Evolutionary conservation across 225 moss, liverwort and hornwort species (phyloP), one percentile per base, ranked within the genome.

Genomic region (Polytrichum formosum): DNA sequence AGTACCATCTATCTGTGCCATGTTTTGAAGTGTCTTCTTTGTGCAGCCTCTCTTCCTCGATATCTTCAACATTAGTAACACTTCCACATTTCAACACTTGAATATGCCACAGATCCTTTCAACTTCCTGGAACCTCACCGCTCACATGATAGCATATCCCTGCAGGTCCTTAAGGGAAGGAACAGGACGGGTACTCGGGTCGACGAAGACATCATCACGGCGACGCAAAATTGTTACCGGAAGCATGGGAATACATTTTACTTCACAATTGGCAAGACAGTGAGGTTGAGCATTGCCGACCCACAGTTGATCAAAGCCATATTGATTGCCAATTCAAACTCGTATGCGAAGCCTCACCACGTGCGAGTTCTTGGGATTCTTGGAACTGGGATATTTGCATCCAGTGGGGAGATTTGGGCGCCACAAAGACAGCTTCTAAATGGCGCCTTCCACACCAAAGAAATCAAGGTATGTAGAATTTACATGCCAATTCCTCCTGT

Each of bases 361-460:
- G 88, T 97, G 31, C 78, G 84, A 65, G 72, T 76, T 8, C 46
- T 94, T 46, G 88, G 77, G 35, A 75, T 97, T 56, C 82, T 97
- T 18, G 80, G 90, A 74, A 73, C 73, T 61, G 94, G 97, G 46
- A 59, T 97, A 18, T 87, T 97, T 64, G 74, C 86, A 6, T 87
- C 93, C 54, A 92, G 92, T 46, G 94, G 92, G 22, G 69, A 79
- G 65, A 70, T 67, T 54, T 97, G 97, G 97, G 79, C 83, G 73
- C 88, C 78, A 7, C 97, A 97, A 79, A 86, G 97, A 17, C 81
- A 91, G 78, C 92, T 97, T 16, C 83, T 97, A 2, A 83, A 80
- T 64, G 86, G 85, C 6, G 56, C 89, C 9, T 92, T 97, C 56
- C 74, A 92, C 54, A 78, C 63, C 75, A 97, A 94, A 69, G 89